Evolutionary conservation across 768 basidiomycete species (phyloP), one percentile per base, ranked within the genome.

Genomic region (Leucocoprinus leucothites): DNA sequence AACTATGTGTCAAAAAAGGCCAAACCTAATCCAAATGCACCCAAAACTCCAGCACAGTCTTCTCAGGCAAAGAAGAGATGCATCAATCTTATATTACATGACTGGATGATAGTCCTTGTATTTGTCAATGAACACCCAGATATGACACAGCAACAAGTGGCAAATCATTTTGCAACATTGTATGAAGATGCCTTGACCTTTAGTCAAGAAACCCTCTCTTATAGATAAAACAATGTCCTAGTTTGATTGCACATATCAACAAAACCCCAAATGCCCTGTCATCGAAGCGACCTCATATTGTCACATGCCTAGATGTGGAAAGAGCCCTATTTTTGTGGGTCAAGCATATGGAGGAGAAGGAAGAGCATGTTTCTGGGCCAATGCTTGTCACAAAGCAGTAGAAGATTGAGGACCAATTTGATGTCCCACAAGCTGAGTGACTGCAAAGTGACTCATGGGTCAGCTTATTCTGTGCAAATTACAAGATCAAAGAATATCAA

Each of bases 251-350:
- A 42, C 21, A 14, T 6, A n/a, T 42, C 41, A n/a, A 42, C 16
- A 14, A 42, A n/a, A 58, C 64, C 26, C 66, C 66, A 14, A 64
- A 53, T 55, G 65, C 63, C 1, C 51, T 70, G 9, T 69, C 65
- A 42, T 42, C 41, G 7, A 42, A 42, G 21, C 21, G 41, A 14
- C 41, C 41, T 42, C 41, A 42, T 9, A 51, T 71, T 52, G 70
- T 73, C 2, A 70, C 67, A 25, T 16, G 57, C 3, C 73, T 68
- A 5, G 71, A 71, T 53, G 67, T 73, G 1, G 71, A 72, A 35
- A 22, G 25, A 4, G 69, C 67, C 0, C 60, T 74, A 0, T 25
- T 57, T 2, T 53, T 71, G 2, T 75, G 72, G 72, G 51, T 67
- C 19, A 51, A 62, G 43, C 34, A 66, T 41, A 58, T 62, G 65